Evolutionary conservation across 352 stramenopile species (phyloP), one percentile per base, ranked within the genome.

Genomic region (Phytophthora agathidicida): DNA sequence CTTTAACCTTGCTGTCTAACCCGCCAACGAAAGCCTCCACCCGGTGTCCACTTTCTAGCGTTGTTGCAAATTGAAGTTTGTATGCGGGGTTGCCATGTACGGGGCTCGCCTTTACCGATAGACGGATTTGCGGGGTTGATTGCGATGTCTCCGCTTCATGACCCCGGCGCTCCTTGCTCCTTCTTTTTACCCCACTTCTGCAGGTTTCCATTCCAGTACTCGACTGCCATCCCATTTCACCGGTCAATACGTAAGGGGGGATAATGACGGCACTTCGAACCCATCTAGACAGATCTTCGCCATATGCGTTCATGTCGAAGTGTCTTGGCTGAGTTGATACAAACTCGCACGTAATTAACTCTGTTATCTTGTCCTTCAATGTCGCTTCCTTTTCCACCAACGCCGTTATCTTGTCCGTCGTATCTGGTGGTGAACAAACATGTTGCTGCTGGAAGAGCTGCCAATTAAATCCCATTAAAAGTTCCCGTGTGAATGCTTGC

Each of bases 401-500:
- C 20, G 44, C 45, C 11, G 7, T 16, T 31, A 65, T 20, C 8
- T 43, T 44, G 20, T 61, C 45, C 35, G 28, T 31, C 9, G 54
- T 35, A 19, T 62, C 37, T 56, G 49, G 28, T 16, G 17, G 31
- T 8, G 37, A 50, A n/a, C 26, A 55, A 0, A 26, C 20, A 37
- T 71, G 14, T 43, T 64, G 44, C 9, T 55, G 48, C 22, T 54
- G 27, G 35, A 70, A 77, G 9, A 69, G 47, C 7, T 31, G 24
- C 68, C 77, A 93, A 42, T 89, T 79, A 28, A 93, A 88, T 13
- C 78, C 78, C 1, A 59, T n/a, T n/a, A 91, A 63, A 24, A 84
- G 28, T 17, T 77, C 51, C n/a, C 36, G 27, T 26, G 75, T 58
- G 31, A 86, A 89, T 37, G 38, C 67, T 39, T 74, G 48, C 7